phyloP scores from a whole-genome alignment of 2,329 filamentous ascomycete species.

The Alternaria incomplexa region DNA sequence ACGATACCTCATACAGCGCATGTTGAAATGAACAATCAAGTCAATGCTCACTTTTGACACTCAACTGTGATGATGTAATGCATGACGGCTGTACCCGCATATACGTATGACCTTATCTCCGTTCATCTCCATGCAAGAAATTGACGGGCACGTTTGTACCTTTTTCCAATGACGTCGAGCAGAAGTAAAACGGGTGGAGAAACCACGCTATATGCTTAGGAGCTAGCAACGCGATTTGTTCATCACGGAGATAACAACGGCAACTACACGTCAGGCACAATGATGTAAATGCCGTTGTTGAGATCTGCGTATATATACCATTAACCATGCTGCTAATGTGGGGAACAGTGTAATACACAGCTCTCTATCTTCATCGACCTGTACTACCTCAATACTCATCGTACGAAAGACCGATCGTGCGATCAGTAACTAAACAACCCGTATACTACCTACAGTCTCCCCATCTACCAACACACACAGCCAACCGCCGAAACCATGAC shows the following conservation, averaged over 20 bases:
- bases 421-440: too few species aligned
- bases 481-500: conserved; percentile 22
- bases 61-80: conserved; percentile 3
- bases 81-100: not conserved
- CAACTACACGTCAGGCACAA: not conserved
- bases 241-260: not conserved
- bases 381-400: not conserved
- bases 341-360: not conserved
- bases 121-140: not conserved
- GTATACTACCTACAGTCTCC: not conserved
- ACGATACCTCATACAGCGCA: not conserved
- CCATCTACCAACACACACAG: not conserved
- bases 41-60: not conserved
- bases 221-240: not conserved
- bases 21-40: not conserved
- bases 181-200: not conserved
- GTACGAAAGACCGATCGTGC: not conserved
- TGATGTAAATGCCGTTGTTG: not conserved
- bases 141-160: not conserved
- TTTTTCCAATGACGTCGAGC: not conserved
- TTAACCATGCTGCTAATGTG: not conserved
- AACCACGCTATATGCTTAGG: not conserved
- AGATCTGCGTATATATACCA: not conserved
- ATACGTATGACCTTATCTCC: not conserved
- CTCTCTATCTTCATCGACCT: not conserved